Base-by-base conservation (phyloP, 306 rosid genomes). In the Trichosanthes truncata region DNA sequence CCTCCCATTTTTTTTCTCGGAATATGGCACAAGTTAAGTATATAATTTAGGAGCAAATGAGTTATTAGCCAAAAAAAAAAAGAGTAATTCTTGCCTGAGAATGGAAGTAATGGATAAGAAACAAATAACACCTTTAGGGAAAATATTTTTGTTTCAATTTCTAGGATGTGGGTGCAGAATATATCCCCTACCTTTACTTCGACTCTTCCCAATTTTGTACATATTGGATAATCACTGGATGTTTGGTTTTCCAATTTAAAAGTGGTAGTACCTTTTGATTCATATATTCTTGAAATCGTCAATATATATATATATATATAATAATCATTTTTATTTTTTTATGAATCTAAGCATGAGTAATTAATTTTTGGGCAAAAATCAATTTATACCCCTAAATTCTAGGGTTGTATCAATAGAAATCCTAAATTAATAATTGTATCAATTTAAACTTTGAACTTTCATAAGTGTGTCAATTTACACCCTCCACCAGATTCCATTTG, bases 1-100 rank as follows among this genome's bases (percentile, higher is more conserved):
- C 81, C 74, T 59, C 78, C 29, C 46, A 31, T 81, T 35, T 57
- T 53, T 79, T 74, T 86, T 43, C 17, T 76, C 41, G n/a, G 45
- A 40, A 76, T 81, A 49, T 49, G 41, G 61, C 65, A 48, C 80
- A 53, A 23, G 29, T 56, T 79, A 20, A 59, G 31, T 15, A 38
- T 23, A 21, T 77, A 5, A 60, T 25, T 23, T 57, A 17, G 33
- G 23, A 40, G 71, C 21, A 17, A 77, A 41, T 59, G 25, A 14
- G 56, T 62, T 77, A 57, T 18, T 31, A 26, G 36, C 57, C 9
- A 33, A 63, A 41, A 2, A 41, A 2, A 69, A 69, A 43, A 5
- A 0, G n/a, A 25, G 56, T 23, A 2, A 45, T 45, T 71, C 56
- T 43, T 45, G 76, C 76, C 36, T 41, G 56, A 71, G 55, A 73